These are phyloP conservation scores for Phialemoniopsis sp. DNA, from an alignment of 2,329 filamentous ascomycete genomes.

Conservation along the genomic window DNA sequence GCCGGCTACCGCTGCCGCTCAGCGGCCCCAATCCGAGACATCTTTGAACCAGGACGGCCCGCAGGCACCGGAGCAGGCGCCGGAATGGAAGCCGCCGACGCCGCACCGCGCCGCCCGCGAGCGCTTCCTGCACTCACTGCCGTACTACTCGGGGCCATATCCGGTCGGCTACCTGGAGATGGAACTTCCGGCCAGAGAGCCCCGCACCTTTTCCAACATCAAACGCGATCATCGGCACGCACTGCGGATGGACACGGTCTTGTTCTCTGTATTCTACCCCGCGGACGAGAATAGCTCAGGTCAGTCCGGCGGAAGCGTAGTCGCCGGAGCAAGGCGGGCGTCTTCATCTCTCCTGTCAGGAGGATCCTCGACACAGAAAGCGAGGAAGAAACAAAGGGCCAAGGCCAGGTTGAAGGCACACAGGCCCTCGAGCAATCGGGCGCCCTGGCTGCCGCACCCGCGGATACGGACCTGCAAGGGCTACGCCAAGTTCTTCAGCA, in stretches of 20 bases:
- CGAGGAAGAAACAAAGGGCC: conserved; percentile 17
- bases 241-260: conserved; percentile 47
- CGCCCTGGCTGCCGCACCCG: conserved; percentile 60
- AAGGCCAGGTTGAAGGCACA: conserved; percentile 27
- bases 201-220: conserved; percentile 33
- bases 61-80: conserved; percentile 11
- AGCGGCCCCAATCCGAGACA: neutral
- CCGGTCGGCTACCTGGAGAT: conserved; percentile 65
- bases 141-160: conserved; percentile 60
- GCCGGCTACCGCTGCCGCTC: no score
- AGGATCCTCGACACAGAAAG: no score
- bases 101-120: conserved; percentile 18
- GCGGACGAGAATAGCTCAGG: conserved; percentile 32
- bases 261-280: conserved; percentile 65
- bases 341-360: no score
- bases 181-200: conserved; percentile 51
- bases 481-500: conserved; percentile 57
- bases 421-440: conserved; percentile 25
- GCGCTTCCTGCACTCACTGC: conserved; percentile 43
- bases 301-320: conserved; percentile 8
- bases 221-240: conserved; percentile 32
- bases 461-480: conserved; percentile 51
- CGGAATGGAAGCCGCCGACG: no score
- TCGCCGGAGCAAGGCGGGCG: no score
- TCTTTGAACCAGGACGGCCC: conserved; percentile 15